phyloP scores from a whole-genome alignment of 495 filamentous ascomycete genomes.

The Aspergillus sclerotiicarbonarius region DNA sequence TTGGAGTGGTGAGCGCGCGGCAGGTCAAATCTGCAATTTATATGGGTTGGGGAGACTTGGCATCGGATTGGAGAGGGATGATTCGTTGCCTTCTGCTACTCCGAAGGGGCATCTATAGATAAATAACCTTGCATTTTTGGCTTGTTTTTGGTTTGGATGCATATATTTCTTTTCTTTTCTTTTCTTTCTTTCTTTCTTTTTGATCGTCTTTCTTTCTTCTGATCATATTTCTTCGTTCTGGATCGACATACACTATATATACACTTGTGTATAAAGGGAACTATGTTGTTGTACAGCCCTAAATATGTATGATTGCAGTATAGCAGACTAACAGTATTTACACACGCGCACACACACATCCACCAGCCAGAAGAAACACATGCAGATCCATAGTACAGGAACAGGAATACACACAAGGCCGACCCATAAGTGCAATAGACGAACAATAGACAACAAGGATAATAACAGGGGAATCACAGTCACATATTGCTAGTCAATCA shows the following conservation, averaged over 20 bases:
- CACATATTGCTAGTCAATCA: constrained; percentile 9
- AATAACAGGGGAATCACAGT: constrained; percentile 21
- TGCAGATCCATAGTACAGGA: neutral
- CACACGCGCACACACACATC: neutral
- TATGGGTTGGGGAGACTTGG: constrained; percentile 32
- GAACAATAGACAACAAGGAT: constrained; percentile 9
- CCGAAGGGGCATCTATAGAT: neutral
- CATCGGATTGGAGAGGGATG: constrained; percentile 29
- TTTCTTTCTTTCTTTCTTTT: neutral
- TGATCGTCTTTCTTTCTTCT: neutral
- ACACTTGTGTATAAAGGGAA: neutral
- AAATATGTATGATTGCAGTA: neutral
- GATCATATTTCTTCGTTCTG: neutral
- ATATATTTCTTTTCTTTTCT: neutral
- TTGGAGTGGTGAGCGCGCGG: constrained; percentile 86
- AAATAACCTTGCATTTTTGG: too few relatives aligned
- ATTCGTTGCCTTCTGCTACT: constrained; percentile 36
- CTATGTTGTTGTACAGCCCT: neutral
- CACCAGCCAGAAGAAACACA: neutral
- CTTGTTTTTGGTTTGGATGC: neutral
- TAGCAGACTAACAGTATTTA: constrained; percentile 6
- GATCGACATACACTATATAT: constrained; percentile 2
- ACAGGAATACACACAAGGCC: constrained; percentile 9
- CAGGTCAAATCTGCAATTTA: constrained; percentile 54
- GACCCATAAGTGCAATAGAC: constrained; percentile 9